phyloP scores from a whole-genome alignment of 768 basidiomycete genomes.

The Serendipita vermifera region DNA sequence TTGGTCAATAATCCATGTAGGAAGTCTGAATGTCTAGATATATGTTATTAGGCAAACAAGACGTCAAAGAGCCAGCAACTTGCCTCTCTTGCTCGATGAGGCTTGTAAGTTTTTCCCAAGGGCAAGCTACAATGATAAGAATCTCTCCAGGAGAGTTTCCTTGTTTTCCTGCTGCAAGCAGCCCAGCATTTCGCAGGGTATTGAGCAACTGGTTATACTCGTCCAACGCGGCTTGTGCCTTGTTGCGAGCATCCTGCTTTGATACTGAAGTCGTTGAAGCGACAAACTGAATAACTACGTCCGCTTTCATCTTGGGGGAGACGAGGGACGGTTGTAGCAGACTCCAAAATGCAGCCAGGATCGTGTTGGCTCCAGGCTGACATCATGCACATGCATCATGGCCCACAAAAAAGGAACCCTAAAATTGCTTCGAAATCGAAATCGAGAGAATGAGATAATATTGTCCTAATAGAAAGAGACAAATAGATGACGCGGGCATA shows the following conservation, averaged over 20 bases:
- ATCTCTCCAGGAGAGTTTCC: conserved; percentile 68
- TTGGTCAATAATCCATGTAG: conserved; percentile 55
- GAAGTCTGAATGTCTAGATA: conserved; percentile 56
- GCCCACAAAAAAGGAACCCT: background rate
- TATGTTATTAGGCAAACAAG: background rate
- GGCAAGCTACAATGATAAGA: conserved; percentile 63
- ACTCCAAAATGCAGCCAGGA: background rate
- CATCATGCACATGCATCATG: background rate
- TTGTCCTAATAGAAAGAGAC: background rate
- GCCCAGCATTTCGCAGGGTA: conserved; percentile 45
- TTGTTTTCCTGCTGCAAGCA: conserved; percentile 58
- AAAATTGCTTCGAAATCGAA: background rate
- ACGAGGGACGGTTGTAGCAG: background rate
- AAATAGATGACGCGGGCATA: too few relatives aligned
- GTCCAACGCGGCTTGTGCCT: conserved; percentile 48
- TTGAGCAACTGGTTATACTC: conserved; percentile 57
- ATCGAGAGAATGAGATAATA: background rate
- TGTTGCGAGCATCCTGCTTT: conserved; percentile 49
- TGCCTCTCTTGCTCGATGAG: conserved; percentile 67
- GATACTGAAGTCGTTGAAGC: conserved; percentile 20
- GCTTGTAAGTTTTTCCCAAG: conserved; percentile 43
- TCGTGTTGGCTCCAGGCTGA: background rate
- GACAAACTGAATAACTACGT: background rate
- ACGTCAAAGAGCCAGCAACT: conserved; percentile 19
- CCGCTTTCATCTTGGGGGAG: background rate